Evolutionary conservation across 768 basidiomycete genomes (phyloP).

Genomic region (Multifurca ochricompacta): DNA sequence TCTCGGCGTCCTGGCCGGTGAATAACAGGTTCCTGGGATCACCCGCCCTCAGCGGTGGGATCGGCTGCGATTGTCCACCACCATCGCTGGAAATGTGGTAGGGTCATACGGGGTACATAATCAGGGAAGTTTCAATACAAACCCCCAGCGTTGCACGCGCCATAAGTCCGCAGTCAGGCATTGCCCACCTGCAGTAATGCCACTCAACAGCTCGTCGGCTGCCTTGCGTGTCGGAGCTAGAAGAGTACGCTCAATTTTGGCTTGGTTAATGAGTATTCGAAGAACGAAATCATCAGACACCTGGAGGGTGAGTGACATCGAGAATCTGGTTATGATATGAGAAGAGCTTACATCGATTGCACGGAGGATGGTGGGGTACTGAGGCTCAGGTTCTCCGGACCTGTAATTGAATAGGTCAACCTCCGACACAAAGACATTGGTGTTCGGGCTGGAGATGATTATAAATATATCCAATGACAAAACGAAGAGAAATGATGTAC

Average conservation of each 20-base stretch:
- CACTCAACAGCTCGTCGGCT: constrained; percentile 47
- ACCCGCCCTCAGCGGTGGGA: constrained; percentile 26
- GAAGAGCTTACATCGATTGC: constrained; percentile 63
- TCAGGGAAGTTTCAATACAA: constrained; percentile 24
- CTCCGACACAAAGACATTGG: constrained; percentile 53
- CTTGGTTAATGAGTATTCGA: constrained; percentile 73
- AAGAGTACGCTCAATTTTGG: constrained; percentile 61
- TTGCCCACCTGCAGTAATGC: constrained; percentile 40
- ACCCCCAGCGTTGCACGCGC: constrained; percentile 59
- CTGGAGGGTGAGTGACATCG: constrained; percentile 33
- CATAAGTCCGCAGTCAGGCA: constrained; percentile 62
- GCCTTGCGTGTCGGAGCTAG: constrained; percentile 57
- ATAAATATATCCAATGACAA: background rate
- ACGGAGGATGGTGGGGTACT: constrained; percentile 69
- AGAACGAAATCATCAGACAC: constrained; percentile 65
- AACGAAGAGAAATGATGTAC: constrained; percentile 20
- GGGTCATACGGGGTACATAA: background rate
- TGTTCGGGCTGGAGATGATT: constrained; percentile 32
- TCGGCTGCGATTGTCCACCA: constrained; percentile 47
- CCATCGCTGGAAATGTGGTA: constrained; percentile 44
- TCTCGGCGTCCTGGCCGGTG: constrained; percentile 10
- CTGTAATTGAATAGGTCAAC: constrained; percentile 79
- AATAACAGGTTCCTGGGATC: constrained; percentile 27
- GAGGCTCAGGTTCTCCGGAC: constrained; percentile 56
- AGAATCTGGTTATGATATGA: background rate